Conservation (phyloP, 805 yeast genomes). For the Saccharomycopsis malanga region DNA sequence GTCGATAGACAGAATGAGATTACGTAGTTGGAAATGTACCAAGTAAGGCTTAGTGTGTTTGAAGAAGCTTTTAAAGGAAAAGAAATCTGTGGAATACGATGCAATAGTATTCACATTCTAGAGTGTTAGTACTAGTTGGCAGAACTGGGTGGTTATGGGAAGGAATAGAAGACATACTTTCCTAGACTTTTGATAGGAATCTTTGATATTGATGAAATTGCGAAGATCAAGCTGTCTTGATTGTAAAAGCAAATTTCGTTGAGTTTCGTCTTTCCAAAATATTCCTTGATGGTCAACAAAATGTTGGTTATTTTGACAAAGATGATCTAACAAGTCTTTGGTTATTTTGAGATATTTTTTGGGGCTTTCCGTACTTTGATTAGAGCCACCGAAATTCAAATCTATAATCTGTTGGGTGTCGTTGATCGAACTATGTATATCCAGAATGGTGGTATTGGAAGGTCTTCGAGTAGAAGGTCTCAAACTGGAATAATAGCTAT, state of each 20-base stretch:
- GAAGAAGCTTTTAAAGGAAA: slow-evolving; percentile 31
- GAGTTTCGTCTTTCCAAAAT: slow-evolving; percentile 25
- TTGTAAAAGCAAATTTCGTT: slow-evolving; percentile 24
- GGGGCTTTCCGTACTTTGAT: not conserved
- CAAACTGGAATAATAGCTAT: not conserved
- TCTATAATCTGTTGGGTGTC: slow-evolving; percentile 12
- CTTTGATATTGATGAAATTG: slow-evolving; percentile 25
- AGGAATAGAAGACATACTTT: slow-evolving; percentile 14
- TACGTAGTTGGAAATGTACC: slow-evolving; percentile 52
- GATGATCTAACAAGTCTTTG: not conserved
- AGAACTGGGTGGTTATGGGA: not conserved
- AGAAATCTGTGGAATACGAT: slow-evolving; percentile 1
- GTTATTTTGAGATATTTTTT: not conserved
- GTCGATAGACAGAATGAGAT: slow-evolving; percentile 31
- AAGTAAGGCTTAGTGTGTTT: slow-evolving; percentile 40
- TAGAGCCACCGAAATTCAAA: slow-evolving; percentile 3
- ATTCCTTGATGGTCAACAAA: slow-evolving; percentile 28
- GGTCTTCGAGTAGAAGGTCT: not conserved
- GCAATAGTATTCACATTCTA: slow-evolving; percentile 2
- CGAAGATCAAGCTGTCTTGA: slow-evolving; percentile 24
- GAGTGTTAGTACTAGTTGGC: not conserved
- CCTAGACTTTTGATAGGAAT: slow-evolving; percentile 24
- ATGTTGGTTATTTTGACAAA: not conserved
- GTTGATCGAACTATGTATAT: slow-evolving; percentile 1
- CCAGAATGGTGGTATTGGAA: not conserved